Evolutionary conservation across 2,329 filamentous ascomycete species (phyloP).

Genomic region (Orbilia blumenaviensis): DNA sequence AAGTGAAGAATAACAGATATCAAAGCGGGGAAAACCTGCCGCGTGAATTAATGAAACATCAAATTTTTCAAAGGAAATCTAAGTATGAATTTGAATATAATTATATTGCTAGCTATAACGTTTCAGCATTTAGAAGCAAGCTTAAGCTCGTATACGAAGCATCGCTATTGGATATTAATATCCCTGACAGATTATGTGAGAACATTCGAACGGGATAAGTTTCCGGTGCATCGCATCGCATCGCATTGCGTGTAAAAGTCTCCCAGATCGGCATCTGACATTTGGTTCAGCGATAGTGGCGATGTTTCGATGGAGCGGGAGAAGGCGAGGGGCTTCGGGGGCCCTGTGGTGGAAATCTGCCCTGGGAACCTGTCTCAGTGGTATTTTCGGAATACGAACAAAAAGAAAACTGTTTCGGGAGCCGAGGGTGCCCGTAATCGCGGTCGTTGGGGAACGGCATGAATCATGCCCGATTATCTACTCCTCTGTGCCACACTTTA

Average conservation of each 20-base stretch:
- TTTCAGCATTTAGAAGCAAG: not conserved
- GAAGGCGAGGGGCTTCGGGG: not conserved
- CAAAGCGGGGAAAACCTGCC: not conserved
- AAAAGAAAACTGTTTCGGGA: not conserved
- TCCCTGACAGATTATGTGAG: constrained; percentile 8
- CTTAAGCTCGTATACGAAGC: not conserved
- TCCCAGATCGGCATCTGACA: not conserved
- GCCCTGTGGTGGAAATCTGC: not conserved
- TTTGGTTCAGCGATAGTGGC: not conserved
- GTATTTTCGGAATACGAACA: not conserved
- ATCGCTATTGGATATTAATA: not conserved
- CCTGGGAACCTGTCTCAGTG: not conserved
- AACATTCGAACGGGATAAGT: not conserved
- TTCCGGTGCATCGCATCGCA: constrained; percentile 3
- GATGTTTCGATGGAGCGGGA: not conserved
- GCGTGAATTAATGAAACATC: constrained; percentile 6
- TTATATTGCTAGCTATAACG: too few species aligned
- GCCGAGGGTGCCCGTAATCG: too few species aligned
- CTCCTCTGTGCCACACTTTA: not conserved
- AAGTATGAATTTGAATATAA: constrained; percentile 5
- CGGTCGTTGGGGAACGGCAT: too few species aligned
- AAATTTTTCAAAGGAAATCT: too few species aligned
- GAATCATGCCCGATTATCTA: not conserved
- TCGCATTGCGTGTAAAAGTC: constrained; percentile 1
- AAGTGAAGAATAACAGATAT: not conserved